phyloP scores from a whole-genome alignment of 1,139 yeast genomes.

The Zhuliangozyma parablackwelliae region DNA sequence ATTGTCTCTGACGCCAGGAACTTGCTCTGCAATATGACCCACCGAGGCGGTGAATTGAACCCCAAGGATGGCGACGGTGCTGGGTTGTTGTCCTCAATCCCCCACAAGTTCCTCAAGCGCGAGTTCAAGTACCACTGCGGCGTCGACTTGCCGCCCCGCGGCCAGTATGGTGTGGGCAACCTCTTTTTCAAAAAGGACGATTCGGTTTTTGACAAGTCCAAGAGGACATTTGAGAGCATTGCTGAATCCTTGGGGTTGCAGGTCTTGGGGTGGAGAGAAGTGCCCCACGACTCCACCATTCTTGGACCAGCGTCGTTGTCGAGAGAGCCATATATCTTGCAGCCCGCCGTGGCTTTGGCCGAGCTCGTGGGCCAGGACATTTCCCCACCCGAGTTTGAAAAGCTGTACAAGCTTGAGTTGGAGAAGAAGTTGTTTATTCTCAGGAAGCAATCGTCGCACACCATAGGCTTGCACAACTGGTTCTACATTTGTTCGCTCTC shows the following conservation, averaged over 20 bases:
- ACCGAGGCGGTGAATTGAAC: conserved; percentile 96
- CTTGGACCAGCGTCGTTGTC: conserved; percentile 93
- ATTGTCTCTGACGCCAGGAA: conserved; percentile 87
- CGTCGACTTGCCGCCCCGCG: conserved; percentile 62
- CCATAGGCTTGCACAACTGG: conserved; percentile 95
- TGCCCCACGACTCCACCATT: conserved; percentile 91
- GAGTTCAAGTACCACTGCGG: conserved; percentile 71
- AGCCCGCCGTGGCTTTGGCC: conserved; percentile 76
- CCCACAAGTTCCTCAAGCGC: conserved; percentile 78
- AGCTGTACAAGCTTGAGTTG: conserved; percentile 58
- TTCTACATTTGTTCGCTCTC: conserved; percentile 93
- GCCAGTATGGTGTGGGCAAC: conserved; percentile 95
- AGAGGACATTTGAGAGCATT: conserved; percentile 71
- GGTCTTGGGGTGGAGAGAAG: conserved; percentile 92
- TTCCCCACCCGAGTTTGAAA: conserved; percentile 52
- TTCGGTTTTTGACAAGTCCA: conserved; percentile 59
- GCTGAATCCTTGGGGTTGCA: conserved; percentile 73
- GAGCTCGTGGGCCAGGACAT: conserved; percentile 49
- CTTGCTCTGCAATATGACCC: conserved; percentile 94
- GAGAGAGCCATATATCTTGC: conserved; percentile 86
- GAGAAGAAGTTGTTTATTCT: conserved; percentile 81
- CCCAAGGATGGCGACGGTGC: conserved; percentile 99
- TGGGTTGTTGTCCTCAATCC: conserved; percentile 89
- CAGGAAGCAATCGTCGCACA: conserved; percentile 85
- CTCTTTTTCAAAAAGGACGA: conserved; percentile 85